Percentiles rank a stretch among this genome's conserved stretches.
Evolutionary conservation across 371 early-diverging fungal genomes (phyloP).

Genomic region (Rhizopus sp.): DNA sequence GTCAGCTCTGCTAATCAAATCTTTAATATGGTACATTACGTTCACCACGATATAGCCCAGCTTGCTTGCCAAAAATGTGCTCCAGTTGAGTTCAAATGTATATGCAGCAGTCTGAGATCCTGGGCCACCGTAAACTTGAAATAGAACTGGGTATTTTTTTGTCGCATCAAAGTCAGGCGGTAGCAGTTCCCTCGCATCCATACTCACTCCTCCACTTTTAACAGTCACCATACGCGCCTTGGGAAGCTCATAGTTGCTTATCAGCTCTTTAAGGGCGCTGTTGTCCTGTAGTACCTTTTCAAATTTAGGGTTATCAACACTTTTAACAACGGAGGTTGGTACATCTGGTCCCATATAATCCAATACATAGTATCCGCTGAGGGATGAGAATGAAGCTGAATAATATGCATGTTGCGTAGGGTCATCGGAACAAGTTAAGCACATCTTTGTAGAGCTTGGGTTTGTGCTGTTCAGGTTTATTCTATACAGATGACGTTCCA

Average conservation of each 20-base stretch:
- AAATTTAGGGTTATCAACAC: slow-evolving; percentile 47
- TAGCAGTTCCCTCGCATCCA: slow-evolving; percentile 70
- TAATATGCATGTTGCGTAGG: slow-evolving; percentile 65
- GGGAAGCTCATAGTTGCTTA: slow-evolving; percentile 59
- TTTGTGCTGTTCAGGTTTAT: slow-evolving; percentile 17
- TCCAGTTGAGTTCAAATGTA: slow-evolving; percentile 67
- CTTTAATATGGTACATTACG: slow-evolving; percentile 18
- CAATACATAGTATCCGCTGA: slow-evolving; percentile 68
- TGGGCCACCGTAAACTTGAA: slow-evolving; percentile 93
- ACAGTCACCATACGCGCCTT: slow-evolving; percentile 54
- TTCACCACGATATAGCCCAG: slow-evolving; percentile 65
- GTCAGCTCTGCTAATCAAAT: not conserved
- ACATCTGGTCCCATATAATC: slow-evolving; percentile 82
- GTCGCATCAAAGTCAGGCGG: slow-evolving; percentile 81
- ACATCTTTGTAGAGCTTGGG: slow-evolving; percentile 26
- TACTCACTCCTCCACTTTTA: slow-evolving; percentile 50
- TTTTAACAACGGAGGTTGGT: slow-evolving; percentile 73
- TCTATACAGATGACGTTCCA: slow-evolving; percentile 74
- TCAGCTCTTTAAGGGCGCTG: slow-evolving; percentile 28
- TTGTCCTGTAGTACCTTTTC: slow-evolving; percentile 63
- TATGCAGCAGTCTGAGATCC: slow-evolving; percentile 80
- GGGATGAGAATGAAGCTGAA: slow-evolving; percentile 69
- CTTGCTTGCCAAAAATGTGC: slow-evolving; percentile 62
- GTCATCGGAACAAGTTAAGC: slow-evolving; percentile 34
- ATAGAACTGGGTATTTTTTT: slow-evolving; percentile 79